phyloP scores from a whole-genome alignment of 495 filamentous ascomycete genomes.

The Penicillium mononematosum region DNA sequence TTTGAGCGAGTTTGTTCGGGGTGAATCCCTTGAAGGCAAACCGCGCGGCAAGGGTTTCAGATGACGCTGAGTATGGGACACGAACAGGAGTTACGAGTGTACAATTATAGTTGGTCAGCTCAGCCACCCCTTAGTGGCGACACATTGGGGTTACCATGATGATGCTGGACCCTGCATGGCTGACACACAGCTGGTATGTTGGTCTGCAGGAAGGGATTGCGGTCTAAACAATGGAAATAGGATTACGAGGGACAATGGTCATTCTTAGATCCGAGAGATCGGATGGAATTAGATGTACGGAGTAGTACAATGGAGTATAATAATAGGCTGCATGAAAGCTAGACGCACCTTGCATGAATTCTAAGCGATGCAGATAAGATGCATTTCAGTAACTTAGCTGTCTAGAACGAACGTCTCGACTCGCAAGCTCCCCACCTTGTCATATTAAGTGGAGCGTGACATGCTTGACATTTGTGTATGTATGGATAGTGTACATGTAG shows the following conservation, averaged over 20 bases:
- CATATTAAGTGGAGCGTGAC: slow-evolving; percentile 6
- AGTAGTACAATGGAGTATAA: neutral
- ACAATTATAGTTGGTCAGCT: neutral
- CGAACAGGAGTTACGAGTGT: neutral
- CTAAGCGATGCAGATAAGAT: neutral
- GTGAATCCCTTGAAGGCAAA: neutral
- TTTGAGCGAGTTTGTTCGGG: neutral
- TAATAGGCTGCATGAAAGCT: neutral
- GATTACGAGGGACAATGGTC: slow-evolving; percentile 2
- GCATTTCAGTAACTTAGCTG: neutral
- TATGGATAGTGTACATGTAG: neutral
- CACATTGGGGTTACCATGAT: slow-evolving; percentile 15
- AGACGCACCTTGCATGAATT: neutral
- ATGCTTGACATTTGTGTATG: slow-evolving; percentile 5
- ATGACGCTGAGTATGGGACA: neutral
- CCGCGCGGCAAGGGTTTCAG: neutral
- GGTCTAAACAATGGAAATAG: slow-evolving; percentile 2
- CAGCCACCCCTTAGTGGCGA: slow-evolving; percentile 29
- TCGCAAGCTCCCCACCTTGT: slow-evolving; percentile 7
- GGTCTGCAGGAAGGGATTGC: slow-evolving; percentile 2
- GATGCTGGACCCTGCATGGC: slow-evolving; percentile 11
- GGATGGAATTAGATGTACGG: neutral
- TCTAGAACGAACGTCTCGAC: neutral
- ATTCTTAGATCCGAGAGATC: neutral
- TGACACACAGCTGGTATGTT: slow-evolving; percentile 22